phyloP scores from a whole-genome alignment of 2,329 filamentous ascomycete genomes.

The Ophiostoma australiae region DNA sequence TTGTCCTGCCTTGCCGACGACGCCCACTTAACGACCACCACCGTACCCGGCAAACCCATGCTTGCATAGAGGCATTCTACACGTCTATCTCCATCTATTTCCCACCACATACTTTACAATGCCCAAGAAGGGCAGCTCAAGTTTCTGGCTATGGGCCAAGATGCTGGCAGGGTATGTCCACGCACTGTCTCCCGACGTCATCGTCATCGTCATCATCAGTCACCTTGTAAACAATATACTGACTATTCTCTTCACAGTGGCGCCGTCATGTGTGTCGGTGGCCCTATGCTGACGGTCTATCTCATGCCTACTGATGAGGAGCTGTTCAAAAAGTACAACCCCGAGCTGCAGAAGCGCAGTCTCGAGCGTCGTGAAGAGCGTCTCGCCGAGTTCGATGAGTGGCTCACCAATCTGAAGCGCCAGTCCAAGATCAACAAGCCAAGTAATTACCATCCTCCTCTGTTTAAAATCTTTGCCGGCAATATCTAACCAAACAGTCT shows the following conservation, averaged over 20 bases:
- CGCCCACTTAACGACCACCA: not conserved
- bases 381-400: slow-evolving; percentile 84
- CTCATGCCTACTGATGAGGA: slow-evolving; percentile 84
- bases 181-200: not conserved
- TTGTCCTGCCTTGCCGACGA: slow-evolving; percentile 5
- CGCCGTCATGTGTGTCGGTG: slow-evolving; percentile 67
- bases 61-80: not conserved
- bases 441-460: slow-evolving; percentile 52
- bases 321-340: slow-evolving; percentile 86
- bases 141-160: slow-evolving; percentile 60
- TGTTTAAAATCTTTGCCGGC: not conserved
- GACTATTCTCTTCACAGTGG: slow-evolving; percentile 50
- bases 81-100: not conserved
- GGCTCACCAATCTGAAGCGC: slow-evolving; percentile 76
- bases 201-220: slow-evolving; percentile 12
- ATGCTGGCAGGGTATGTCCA: slow-evolving; percentile 62
- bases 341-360: slow-evolving; percentile 83
- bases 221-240: not conserved
- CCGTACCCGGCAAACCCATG: not conserved
- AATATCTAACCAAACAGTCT: slow-evolving; percentile 38
- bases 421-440: slow-evolving; percentile 88
- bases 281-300: slow-evolving; percentile 76
- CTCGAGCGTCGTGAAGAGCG: slow-evolving; percentile 71
- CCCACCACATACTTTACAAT: slow-evolving; percentile 14
- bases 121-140: slow-evolving; percentile 41